Evolutionary conservation across 371 early-diverging fungal genomes (phyloP).

Genomic region (Syncephalastrum monosporum): DNA sequence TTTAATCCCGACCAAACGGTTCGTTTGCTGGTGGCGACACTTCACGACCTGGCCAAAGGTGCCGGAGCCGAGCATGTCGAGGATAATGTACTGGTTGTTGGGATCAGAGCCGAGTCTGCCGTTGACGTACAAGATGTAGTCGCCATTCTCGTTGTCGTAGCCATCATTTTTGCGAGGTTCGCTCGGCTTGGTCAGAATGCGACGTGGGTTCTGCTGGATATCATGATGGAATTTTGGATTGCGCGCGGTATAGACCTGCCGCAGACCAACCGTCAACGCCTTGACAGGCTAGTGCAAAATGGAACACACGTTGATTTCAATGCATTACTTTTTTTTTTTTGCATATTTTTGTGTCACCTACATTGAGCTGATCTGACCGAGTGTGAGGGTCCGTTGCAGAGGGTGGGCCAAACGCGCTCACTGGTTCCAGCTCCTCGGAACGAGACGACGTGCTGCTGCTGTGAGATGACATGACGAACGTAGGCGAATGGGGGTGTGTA

Average conservation of each 20-base stretch:
- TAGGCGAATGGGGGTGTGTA: too few relatives aligned
- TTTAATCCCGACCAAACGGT: slow-evolving; percentile 92
- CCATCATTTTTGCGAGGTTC: slow-evolving; percentile 84
- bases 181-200: slow-evolving; percentile 92
- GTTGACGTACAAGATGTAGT: slow-evolving; percentile 94
- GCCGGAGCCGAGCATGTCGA: slow-evolving; percentile 95
- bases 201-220: slow-evolving; percentile 76
- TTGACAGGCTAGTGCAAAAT: background rate
- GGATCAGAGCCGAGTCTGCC: slow-evolving; percentile 47
- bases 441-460: too few relatives aligned
- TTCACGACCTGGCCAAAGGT: slow-evolving; percentile 99
- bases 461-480: too few relatives aligned
- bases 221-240: slow-evolving; percentile 80
- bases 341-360: too few relatives aligned
- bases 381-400: too few relatives aligned
- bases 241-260: slow-evolving; percentile 67
- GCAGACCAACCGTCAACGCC: slow-evolving; percentile 56
- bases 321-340: too few relatives aligned
- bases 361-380: too few relatives aligned
- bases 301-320: too few relatives aligned
- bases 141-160: slow-evolving; percentile 89
- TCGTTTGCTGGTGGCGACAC: slow-evolving; percentile 85
- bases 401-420: too few relatives aligned
- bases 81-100: slow-evolving; percentile 69
- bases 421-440: too few relatives aligned